Evolutionary conservation across 1,284 basidiomycete genomes (phyloP), one percentile per base, ranked within the genome.

Genomic region (Polyporus tsugae): DNA sequence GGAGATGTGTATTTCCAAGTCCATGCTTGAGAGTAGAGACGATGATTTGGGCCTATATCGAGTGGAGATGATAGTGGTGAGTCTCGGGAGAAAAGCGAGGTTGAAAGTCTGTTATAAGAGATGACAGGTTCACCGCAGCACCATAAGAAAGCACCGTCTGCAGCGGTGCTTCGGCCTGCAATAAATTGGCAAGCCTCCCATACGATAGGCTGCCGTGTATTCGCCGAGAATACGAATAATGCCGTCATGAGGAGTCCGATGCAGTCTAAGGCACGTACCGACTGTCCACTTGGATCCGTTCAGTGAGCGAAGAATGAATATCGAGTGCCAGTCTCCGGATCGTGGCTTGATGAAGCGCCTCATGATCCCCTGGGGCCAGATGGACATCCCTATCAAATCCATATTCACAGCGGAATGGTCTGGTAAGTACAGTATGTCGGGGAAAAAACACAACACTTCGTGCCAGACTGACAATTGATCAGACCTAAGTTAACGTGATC

Each of bases 1-100:
- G 6, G 65, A 65, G 74, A 83, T 78, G 67, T 78, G 80, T 2
- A 83, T 71, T 13, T 82, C 80, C 5, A 38, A 60, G 58, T 60
- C 39, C 58, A 60, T 60, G 58, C 6, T 41, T 29, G 58, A 2
- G 36, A 9, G 5, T 41, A 19, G 58, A 5, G 36, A 17, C 13
- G 29, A 29, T n/a, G n/a, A 17, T 7, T 9, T 13, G 58, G 22
- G 22, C 7, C 11, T 6, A 15, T 39, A 39, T 42, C 15, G 22
- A 60, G 5, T 42, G 39, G 58, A n/a, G 13, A 15, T 6, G 36
- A 38, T 6, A 4, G 6, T 38, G 4, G 36, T 38, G 55, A 58
- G 36, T 35, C 17, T 15, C 3, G 13, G 22, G 35, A 38, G 55
- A 22, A 19, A 38, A 55, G 17, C 1, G 29, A 29, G 33, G 11